A percentile compares a stretch with the other conserved stretches of the same genome.
phyloP scores from a whole-genome alignment of 352 stramenopile genomes.

The Globisporangium barbulae region DNA sequence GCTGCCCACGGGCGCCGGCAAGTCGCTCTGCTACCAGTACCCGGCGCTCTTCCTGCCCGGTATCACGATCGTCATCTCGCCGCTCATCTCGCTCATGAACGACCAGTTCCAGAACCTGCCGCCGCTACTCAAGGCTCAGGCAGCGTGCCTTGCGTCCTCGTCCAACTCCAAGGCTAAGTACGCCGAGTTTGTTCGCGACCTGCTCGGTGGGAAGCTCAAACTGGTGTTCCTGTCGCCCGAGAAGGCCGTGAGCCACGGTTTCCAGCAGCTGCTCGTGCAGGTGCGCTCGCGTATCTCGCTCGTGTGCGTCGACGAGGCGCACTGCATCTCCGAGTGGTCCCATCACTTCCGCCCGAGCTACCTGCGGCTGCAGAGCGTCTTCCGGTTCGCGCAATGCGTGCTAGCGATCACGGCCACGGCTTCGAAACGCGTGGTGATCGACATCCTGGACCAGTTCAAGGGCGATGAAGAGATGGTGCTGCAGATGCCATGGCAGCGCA shows the following conservation, averaged over 20 bases:
- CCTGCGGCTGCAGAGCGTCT: constrained; percentile 52
- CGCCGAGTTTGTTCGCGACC: constrained; percentile 59
- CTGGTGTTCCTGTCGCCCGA: constrained; percentile 92
- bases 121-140: constrained; percentile 45
- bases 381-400: constrained; percentile 65
- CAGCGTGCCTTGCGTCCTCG: constrained; percentile 52
- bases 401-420: constrained; percentile 94
- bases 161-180: constrained; percentile 59
- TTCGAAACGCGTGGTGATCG: constrained; percentile 64
- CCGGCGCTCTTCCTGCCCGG: constrained; percentile 80
- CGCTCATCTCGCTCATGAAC: constrained; percentile 92
- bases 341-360: constrained; percentile 93
- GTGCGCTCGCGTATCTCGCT: constrained; percentile 59
- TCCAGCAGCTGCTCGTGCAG: constrained; percentile 60
- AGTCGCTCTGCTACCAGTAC: constrained; percentile 98
- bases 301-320: constrained; percentile 93
- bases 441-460: constrained; percentile 65
- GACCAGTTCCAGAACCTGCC: constrained; percentile 89
- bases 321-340: constrained; percentile 95
- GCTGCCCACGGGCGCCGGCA: constrained; percentile 96
- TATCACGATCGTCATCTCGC: constrained; percentile 91
- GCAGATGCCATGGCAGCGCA: constrained; percentile 73
- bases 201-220: constrained; percentile 59
- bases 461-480: constrained; percentile 45
- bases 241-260: constrained; percentile 76